A percentile compares a stretch with the other conserved stretches of the same genome.
Evolutionary conservation across 345 rosid genomes (phyloP).

Genomic region (Dipteronia dyeriana): DNA sequence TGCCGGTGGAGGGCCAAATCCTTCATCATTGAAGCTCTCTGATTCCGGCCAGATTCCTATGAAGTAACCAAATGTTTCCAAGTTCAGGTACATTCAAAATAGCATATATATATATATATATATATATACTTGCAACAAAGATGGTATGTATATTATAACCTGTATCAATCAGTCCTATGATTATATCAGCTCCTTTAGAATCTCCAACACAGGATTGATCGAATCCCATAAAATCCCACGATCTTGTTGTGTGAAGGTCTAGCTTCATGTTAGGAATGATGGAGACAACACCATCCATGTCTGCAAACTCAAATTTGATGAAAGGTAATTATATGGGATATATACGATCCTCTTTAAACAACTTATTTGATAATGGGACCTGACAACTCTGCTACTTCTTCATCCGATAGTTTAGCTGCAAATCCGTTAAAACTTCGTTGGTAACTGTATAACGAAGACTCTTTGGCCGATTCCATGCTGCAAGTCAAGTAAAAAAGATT

Average conservation of each 20-base stretch:
- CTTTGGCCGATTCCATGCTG: background rate
- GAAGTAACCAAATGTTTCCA: background rate
- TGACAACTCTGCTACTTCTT: conserved; percentile 10
- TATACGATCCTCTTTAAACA: background rate
- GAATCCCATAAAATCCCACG: conserved; percentile 35
- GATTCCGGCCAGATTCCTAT: conserved; percentile 38
- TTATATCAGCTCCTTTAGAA: conserved; percentile 18
- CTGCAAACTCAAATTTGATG: background rate
- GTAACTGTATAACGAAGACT: conserved; percentile 14
- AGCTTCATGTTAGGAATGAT: conserved; percentile 26
- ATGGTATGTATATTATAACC: conserved; percentile 9
- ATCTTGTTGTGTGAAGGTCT: conserved; percentile 37
- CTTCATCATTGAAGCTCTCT: conserved; percentile 25
- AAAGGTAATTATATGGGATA: background rate
- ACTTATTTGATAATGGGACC: background rate
- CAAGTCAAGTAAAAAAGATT: background rate
- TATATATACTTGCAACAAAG: background rate
- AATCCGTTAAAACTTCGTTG: conserved; percentile 21
- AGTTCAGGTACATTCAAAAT: background rate
- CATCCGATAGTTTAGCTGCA: conserved; percentile 16
- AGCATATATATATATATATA: background rate
- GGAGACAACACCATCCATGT: conserved; percentile 32
- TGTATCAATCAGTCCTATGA: conserved; percentile 33
- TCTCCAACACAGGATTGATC: background rate
- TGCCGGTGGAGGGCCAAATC: conserved; percentile 27